Evolutionary conservation across 306 rosid species (phyloP), one percentile per base, ranked within the genome.

Genomic region (Malus domestica): DNA sequence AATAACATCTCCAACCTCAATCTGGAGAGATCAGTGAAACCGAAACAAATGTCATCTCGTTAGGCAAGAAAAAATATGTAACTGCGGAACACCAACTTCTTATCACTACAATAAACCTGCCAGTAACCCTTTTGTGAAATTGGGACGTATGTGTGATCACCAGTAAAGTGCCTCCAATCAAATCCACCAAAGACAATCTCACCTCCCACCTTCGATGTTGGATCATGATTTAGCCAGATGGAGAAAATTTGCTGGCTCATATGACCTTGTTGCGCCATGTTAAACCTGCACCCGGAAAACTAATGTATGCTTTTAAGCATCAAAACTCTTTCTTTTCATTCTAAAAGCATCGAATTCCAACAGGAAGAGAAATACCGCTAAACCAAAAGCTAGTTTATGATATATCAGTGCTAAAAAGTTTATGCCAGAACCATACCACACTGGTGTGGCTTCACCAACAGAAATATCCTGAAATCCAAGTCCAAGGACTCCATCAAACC

Each of bases 91-190:
- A 77, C 15, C 45, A 74, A 86, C 35, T 71, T 25, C 44, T 58
- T 66, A 51, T 35, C 57, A 51, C 51, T 74, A 25, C 44, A 68
- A 18, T 16, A 42, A 58, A 91, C 97, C 97, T 87, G 92, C 94
- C 97, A 91, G 85, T 87, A 88, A 60, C 90, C 94, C 75, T 83
- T 71, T 49, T 75, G 77, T 68, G 90, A 80, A 55, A 91, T 62
- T 0, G 94, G 94, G 60, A 82, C 82, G 20, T 87, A 89, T 33
- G 87, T 91, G 73, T 89, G 97, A 18, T 89, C 90, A 58, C 94
- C 97, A 63, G 71, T 83, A 79, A 89, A 91, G 75, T 79, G 94
- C 66, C 81, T 86, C 75, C 77, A 80, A 67, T 89, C 92, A 81
- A 86, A 68, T 67, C 97, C 97, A 69, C 97, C 97, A 79, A 83